Percentiles rank a stretch among this genome's conserved stretches.
Conservation (phyloP, 345 rosid genomes). For the Viola odorata region DNA sequence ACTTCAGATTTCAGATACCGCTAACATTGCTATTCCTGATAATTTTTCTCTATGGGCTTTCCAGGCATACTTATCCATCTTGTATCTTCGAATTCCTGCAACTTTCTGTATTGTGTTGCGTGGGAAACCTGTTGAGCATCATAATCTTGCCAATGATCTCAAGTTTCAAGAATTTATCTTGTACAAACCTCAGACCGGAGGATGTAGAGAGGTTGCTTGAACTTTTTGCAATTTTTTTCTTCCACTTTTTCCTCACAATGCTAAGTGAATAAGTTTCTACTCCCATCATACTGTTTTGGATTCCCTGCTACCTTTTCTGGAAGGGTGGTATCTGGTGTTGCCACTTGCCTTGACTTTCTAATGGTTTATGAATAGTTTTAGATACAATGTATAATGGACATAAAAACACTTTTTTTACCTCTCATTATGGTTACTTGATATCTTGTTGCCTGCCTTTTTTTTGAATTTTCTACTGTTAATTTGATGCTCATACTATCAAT, state of each 20-base stretch:
- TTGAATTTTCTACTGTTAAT: background rate
- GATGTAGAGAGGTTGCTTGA: constrained; percentile 52
- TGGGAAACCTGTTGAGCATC: constrained; percentile 66
- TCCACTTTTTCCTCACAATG: background rate
- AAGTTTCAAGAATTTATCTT: constrained; percentile 68
- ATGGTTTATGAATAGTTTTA: no score
- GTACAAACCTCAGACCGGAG: constrained; percentile 71
- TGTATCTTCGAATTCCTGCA: constrained; percentile 76
- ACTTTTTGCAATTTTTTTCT: constrained; percentile 10
- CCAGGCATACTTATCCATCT: constrained; percentile 76
- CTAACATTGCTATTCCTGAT: background rate
- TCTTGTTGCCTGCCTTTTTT: background rate
- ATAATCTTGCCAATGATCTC: constrained; percentile 84
- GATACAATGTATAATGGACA: no score
- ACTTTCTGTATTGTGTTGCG: constrained; percentile 68
- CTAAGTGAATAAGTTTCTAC: background rate
- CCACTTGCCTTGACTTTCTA: no score
- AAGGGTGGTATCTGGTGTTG: no score
- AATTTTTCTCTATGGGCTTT: constrained; percentile 5
- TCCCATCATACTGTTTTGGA: no score
- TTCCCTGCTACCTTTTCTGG: no score
- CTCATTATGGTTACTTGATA: background rate
- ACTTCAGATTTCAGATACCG: no score
- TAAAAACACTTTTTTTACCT: background rate
- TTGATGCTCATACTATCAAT: background rate